These are phyloP conservation scores for Schizochytrium sp. DNA, from an alignment of 108 stramenopile genomes.

Conservation along the genomic window DNA sequence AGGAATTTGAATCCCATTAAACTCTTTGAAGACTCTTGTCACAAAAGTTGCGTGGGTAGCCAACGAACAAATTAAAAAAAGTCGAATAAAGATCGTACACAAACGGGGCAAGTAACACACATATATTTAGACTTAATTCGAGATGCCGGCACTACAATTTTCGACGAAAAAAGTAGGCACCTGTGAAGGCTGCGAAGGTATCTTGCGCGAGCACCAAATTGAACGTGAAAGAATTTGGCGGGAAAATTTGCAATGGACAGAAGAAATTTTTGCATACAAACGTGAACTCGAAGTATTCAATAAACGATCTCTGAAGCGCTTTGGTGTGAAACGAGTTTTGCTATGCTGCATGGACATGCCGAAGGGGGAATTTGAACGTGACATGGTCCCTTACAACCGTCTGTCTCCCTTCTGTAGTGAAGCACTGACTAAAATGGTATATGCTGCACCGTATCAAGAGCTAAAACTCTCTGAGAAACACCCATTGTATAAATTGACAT, in stretches of 20 bases:
- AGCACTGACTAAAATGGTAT: not conserved
- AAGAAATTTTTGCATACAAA: not conserved
- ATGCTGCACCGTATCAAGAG: not conserved
- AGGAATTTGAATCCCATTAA: no score
- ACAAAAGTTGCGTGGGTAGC: no score
- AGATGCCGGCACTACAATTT: no score
- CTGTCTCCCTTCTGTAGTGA: not conserved
- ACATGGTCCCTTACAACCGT: constrained; percentile 26
- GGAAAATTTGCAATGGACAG: not conserved
- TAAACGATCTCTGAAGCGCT: not conserved
- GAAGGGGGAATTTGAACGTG: not conserved
- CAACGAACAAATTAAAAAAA: no score
- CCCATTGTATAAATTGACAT: not conserved
- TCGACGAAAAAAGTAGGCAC: no score
- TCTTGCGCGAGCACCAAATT: no score
- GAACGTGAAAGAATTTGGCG: no score
- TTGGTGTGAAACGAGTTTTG: not conserved
- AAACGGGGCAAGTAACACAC: no score
- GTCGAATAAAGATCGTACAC: no score
- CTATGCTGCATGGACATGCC: constrained; percentile 39
- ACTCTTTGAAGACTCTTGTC: no score
- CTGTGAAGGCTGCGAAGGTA: no score
- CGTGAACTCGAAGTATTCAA: not conserved
- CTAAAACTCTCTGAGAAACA: not conserved
- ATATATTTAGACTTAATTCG: no score